These are phyloP conservation scores for Pholiota molesta DNA, from an alignment of 768 basidiomycete genomes.

Conservation along the genomic window DNA sequence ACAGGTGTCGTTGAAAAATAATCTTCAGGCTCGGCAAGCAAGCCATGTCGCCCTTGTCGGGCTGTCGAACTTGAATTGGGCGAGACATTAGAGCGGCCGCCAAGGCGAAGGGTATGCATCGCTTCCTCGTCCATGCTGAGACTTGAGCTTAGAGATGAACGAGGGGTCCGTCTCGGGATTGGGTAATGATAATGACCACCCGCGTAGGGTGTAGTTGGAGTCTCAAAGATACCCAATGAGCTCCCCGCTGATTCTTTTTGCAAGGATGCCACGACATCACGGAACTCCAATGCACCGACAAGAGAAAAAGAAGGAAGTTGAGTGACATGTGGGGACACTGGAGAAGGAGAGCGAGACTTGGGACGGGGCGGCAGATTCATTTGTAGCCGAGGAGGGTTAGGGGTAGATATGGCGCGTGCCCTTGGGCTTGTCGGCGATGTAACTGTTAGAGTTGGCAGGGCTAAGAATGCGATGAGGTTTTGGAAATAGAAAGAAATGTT, in stretches of 20 bases:
- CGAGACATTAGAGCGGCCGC: slow-evolving; percentile 35
- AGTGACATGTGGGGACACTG: slow-evolving; percentile 40
- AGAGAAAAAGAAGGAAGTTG: slow-evolving; percentile 88
- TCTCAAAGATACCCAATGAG: slow-evolving; percentile 67
- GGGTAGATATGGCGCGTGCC: slow-evolving; percentile 43
- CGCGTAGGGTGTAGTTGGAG: slow-evolving; percentile 66
- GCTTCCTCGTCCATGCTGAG: slow-evolving; percentile 30
- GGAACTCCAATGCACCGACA: slow-evolving; percentile 94
- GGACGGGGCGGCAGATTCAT: slow-evolving; percentile 42
- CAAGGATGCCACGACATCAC: slow-evolving; percentile 85
- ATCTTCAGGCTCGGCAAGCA: slow-evolving; percentile 18
- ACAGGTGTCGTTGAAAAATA: slow-evolving; percentile 31
- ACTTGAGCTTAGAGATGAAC: slow-evolving; percentile 30
- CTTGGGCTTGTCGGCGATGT: slow-evolving; percentile 37
- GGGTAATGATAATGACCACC: slow-evolving; percentile 72
- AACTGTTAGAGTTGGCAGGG: slow-evolving; percentile 29
- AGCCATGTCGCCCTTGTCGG: neutral
- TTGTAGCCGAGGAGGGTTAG: slow-evolving; percentile 38
- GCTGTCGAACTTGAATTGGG: neutral
- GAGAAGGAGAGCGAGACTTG: slow-evolving; percentile 54
- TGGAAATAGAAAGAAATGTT: neutral
- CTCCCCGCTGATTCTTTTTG: slow-evolving; percentile 65
- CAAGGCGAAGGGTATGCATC: slow-evolving; percentile 40
- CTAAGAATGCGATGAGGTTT: neutral
- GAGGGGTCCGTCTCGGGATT: slow-evolving; percentile 17